phyloP scores from a whole-genome alignment of 2,329 filamentous ascomycete genomes.

The Ceratocystiopsis minuta region DNA sequence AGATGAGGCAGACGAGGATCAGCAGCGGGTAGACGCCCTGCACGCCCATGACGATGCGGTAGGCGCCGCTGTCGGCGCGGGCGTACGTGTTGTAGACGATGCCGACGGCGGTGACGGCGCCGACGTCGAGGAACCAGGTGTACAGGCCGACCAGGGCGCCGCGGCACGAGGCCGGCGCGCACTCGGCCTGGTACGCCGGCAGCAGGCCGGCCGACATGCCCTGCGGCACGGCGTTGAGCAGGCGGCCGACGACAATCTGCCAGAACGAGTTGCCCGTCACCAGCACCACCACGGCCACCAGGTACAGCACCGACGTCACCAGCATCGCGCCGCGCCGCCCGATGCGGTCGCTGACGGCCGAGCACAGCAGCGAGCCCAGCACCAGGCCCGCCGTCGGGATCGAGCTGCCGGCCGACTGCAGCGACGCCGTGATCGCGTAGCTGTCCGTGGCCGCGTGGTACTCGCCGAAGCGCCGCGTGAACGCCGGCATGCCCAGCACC shows the following conservation, averaged over 20 bases:
- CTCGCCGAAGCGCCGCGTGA: constrained; percentile 1
- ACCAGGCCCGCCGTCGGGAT: constrained; percentile 1
- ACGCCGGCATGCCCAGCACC: constrained; percentile 2
- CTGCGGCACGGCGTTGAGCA: constrained; percentile 3
- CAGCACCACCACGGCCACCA: constrained; percentile 1
- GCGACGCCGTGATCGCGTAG: constrained; percentile 1
- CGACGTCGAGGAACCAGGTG: constrained; percentile 2
- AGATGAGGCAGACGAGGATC: constrained; percentile 1
- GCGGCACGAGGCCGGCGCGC: constrained; percentile 1
- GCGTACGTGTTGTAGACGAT: constrained; percentile 2
- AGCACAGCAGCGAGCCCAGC: background rate
- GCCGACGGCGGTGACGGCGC: constrained; percentile 2
- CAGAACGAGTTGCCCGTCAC: constrained; percentile 2
- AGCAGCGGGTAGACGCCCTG: constrained; percentile 1
- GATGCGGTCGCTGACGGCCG: constrained; percentile 2
- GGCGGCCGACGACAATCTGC: constrained; percentile 1
- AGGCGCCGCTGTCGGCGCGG: background rate
- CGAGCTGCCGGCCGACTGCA: constrained; percentile 2
- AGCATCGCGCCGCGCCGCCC: constrained; percentile 2
- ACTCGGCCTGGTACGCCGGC: constrained; percentile 3
- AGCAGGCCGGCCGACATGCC: constrained; percentile 3
- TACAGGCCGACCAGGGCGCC: constrained; percentile 2
- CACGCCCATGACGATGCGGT: constrained; percentile 3
- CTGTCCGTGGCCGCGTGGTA: background rate
- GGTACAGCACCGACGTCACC: constrained; percentile 2